A percentile compares a stretch with the other conserved stretches of the same genome.
phyloP scores from a whole-genome alignment of 805 yeast species.

The Komagataella phaffii region DNA sequence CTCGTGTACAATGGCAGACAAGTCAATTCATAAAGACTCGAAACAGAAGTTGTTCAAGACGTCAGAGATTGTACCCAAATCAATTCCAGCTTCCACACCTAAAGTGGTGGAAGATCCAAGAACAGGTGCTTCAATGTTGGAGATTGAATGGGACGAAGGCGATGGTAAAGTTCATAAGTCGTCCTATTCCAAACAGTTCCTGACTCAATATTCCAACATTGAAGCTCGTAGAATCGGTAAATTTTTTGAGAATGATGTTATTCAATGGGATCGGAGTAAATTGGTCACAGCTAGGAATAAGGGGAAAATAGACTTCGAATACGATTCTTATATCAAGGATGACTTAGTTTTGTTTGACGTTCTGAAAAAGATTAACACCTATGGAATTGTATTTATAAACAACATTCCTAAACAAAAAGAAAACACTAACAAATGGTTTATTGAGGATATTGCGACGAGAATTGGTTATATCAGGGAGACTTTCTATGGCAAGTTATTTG shows the following conservation, averaged over 20 bases:
- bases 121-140: constrained; percentile 16
- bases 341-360: constrained; percentile 21
- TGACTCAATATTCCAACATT: constrained; percentile 27
- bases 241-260: constrained; percentile 18
- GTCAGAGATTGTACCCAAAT: constrained; percentile 24
- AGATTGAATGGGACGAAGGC: constrained; percentile 36
- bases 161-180: constrained; percentile 14
- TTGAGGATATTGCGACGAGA: constrained; percentile 24
- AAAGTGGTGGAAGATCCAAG: constrained; percentile 10
- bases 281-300: constrained; percentile 12
- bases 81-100: constrained; percentile 23
- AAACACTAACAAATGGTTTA: constrained; percentile 18
- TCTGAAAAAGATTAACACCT: constrained; percentile 32
- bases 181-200: constrained; percentile 29
- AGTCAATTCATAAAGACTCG: constrained; percentile 39
- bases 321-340: constrained; percentile 24
- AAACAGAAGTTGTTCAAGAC: constrained; percentile 59
- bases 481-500: constrained; percentile 60
- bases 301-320: constrained; percentile 15
- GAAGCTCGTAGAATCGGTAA: constrained; percentile 21
- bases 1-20: constrained; percentile 29
- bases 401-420: constrained; percentile 31
- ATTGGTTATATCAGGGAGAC: constrained; percentile 62
- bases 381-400: constrained; percentile 45
- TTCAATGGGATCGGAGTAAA: constrained; percentile 24